Conservation (phyloP, 2,329 filamentous ascomycete genomes). For the Fusarium begoniae region DNA sequence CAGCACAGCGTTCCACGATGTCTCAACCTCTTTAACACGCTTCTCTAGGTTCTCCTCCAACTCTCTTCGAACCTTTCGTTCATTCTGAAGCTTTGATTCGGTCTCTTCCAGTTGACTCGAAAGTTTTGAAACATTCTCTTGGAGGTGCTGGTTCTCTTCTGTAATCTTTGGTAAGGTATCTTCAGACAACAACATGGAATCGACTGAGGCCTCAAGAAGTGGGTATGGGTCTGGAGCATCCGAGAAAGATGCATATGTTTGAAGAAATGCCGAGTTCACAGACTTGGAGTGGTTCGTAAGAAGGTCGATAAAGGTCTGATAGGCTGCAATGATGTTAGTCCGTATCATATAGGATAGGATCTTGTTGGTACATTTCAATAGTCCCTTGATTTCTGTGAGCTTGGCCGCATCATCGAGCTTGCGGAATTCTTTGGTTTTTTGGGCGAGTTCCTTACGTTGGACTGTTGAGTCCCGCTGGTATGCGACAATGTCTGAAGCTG, state of each 20-base stretch:
- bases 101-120: conserved; percentile 85
- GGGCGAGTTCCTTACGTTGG: conserved; percentile 95
- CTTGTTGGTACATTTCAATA: conserved; percentile 76
- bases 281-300: conserved; percentile 96
- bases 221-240: conserved; percentile 98
- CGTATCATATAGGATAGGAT: background rate
- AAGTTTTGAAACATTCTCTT: conserved; percentile 77
- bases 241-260: conserved; percentile 90
- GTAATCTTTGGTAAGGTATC: conserved; percentile 90
- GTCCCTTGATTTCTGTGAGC: conserved; percentile 84
- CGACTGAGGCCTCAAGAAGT: conserved; percentile 93
- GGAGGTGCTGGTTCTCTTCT: conserved; percentile 89
- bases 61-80: conserved; percentile 75
- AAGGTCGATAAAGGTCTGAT: conserved; percentile 97
- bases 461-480: conserved; percentile 96
- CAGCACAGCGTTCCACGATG: conserved; percentile 88
- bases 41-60: conserved; percentile 80
- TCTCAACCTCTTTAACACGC: conserved; percentile 88
- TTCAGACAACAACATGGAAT: conserved; percentile 90
- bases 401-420: conserved; percentile 92
- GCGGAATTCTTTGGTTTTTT: conserved; percentile 97
- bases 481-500: conserved; percentile 92
- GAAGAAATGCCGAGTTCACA: conserved; percentile 90
- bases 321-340: conserved; percentile 65
- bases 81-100: conserved; percentile 81